Evolutionary conservation across 176 grass and related monocot genomes (phyloP).

Genomic region (Raddia distichophylla): DNA sequence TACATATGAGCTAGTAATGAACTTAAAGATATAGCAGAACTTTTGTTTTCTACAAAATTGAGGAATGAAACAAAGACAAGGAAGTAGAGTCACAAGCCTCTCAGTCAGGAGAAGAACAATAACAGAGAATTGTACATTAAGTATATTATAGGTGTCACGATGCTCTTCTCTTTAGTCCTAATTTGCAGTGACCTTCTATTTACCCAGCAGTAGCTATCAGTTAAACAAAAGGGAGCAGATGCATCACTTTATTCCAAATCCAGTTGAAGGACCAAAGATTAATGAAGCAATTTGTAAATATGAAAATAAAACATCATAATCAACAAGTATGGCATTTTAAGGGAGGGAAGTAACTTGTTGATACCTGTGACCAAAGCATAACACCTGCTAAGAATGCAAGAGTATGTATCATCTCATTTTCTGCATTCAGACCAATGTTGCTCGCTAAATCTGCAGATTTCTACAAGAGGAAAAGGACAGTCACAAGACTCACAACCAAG

Average conservation of each 20-base stretch:
- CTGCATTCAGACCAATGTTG: slow-evolving; percentile 71
- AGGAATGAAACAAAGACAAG: neutral
- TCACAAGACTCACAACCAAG: slow-evolving; percentile 24
- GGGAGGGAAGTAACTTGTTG: neutral
- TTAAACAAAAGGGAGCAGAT: slow-evolving; percentile 22
- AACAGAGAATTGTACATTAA: neutral
- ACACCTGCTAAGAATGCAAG: slow-evolving; percentile 96
- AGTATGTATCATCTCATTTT: slow-evolving; percentile 92
- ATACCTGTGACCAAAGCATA: slow-evolving; percentile 99
- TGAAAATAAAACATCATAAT: neutral
- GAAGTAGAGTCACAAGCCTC: slow-evolving; percentile 7
- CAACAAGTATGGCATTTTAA: neutral
- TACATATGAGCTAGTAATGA: slow-evolving; percentile 17
- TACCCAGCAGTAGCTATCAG: slow-evolving; percentile 28
- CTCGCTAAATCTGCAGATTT: slow-evolving; percentile 65
- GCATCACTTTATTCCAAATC: slow-evolving; percentile 1
- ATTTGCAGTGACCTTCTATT: neutral
- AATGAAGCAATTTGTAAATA: slow-evolving; percentile 26
- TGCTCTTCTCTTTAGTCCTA: neutral
- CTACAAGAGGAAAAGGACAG: slow-evolving; percentile 53
- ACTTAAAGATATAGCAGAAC: neutral
- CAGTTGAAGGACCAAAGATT: slow-evolving; percentile 18
- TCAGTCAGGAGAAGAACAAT: slow-evolving; percentile 11
- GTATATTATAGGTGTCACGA: slow-evolving; percentile 2
- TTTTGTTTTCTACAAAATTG: slow-evolving; percentile 1